Percentiles rank a stretch among this genome's conserved stretches.
These are phyloP conservation scores for Margaritispora aquatica DNA, from an alignment of 495 filamentous ascomycete genomes.

Conservation along the genomic window DNA sequence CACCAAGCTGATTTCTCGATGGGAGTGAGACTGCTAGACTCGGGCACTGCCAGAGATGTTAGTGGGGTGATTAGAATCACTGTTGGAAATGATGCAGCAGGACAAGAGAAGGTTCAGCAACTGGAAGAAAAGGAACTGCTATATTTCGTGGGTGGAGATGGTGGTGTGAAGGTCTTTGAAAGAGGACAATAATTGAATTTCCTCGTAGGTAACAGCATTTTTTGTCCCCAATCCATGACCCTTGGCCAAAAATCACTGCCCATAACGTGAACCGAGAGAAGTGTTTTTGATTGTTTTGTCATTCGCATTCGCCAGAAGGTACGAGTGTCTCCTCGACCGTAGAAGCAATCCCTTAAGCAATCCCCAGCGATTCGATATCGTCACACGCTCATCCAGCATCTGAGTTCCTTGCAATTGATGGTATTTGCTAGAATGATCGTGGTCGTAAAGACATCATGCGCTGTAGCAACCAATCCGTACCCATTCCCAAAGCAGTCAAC, in stretches of 20 bases:
- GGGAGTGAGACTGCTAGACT: conserved; percentile 69
- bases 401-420: conserved; percentile 19
- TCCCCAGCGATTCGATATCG: not conserved
- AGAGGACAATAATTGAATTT: conserved; percentile 50
- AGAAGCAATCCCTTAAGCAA: not conserved
- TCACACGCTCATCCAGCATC: conserved; percentile 3
- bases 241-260: not conserved
- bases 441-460: conserved; percentile 19
- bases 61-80: conserved; percentile 83
- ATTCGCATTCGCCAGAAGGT: not conserved
- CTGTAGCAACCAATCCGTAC: conserved; percentile 17
- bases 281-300: not conserved
- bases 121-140: conserved; percentile 65
- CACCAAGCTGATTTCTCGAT: conserved; percentile 66
- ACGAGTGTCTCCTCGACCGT: not conserved
- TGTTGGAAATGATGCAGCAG: conserved; percentile 31
- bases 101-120: conserved; percentile 16
- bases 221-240: not conserved
- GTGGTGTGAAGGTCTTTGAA: conserved; percentile 75
- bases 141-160: conserved; percentile 73
- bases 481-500: conserved; percentile 21
- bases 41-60: conserved; percentile 81
- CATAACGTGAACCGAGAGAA: not conserved
- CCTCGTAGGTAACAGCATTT: too few species aligned
- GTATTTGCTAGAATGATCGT: conserved; percentile 25